These are phyloP conservation scores for Salix purpurea DNA, from an alignment of 345 rosid species.

Conservation along the genomic window DNA sequence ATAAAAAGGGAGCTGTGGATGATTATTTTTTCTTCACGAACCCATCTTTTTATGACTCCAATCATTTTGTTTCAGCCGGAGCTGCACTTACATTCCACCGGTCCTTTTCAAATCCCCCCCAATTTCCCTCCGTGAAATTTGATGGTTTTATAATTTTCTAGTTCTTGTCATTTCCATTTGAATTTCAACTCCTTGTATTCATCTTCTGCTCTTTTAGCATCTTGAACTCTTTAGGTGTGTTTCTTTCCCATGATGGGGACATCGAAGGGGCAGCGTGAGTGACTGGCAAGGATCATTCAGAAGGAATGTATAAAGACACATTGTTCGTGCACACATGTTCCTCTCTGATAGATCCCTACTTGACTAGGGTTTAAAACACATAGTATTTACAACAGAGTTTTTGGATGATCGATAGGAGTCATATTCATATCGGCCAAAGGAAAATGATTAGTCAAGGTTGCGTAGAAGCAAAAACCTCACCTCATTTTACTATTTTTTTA, in stretches of 20 bases:
- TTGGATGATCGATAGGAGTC: background rate
- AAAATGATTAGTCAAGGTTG: background rate
- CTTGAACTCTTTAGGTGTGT: background rate
- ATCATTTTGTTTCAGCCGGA: background rate
- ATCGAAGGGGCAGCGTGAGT: background rate
- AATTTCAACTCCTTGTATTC: background rate
- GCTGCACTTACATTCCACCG: background rate
- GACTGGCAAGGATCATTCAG: background rate
- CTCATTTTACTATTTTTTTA: background rate
- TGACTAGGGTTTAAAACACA: background rate
- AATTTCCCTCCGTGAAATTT: background rate
- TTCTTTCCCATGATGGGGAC: background rate
- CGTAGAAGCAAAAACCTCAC: background rate
- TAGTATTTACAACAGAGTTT: background rate
- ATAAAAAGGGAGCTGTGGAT: background rate
- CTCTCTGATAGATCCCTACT: background rate
- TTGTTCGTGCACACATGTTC: conserved; percentile 17
- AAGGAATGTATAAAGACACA: background rate
- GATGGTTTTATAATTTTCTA: background rate
- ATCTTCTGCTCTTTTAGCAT: background rate
- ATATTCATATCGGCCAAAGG: background rate
- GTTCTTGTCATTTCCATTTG: background rate
- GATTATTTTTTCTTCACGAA: background rate
- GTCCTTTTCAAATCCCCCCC: background rate
- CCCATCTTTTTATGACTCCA: background rate